Percentiles rank a stretch among this genome's conserved stretches.
These are phyloP conservation scores for Chaetomiaceae sp. DNA, from an alignment of 2,329 filamentous ascomycete species.

Conservation along the genomic window DNA sequence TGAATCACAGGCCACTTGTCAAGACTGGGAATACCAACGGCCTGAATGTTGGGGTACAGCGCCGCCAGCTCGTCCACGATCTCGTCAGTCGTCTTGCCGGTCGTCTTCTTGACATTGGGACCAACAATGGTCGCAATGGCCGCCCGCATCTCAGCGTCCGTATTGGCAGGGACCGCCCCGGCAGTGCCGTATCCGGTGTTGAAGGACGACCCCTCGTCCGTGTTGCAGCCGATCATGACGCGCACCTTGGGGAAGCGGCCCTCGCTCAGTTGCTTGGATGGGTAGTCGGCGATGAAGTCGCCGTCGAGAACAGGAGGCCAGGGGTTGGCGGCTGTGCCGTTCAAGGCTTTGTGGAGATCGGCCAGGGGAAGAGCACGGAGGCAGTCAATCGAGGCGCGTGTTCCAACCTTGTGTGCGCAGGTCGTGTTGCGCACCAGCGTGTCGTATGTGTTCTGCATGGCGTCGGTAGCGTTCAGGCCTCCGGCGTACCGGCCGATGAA, in stretches of 20 bases:
- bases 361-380: constrained; percentile 28
- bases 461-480: background rate
- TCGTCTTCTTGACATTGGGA: background rate
- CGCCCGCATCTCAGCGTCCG: background rate
- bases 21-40: background rate
- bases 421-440: constrained; percentile 28
- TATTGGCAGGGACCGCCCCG: background rate
- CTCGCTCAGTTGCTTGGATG: constrained; percentile 29
- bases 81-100: background rate
- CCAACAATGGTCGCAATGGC: background rate
- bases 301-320: constrained; percentile 32
- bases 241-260: constrained; percentile 36
- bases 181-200: background rate
- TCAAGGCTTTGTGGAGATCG: constrained; percentile 26
- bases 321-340: constrained; percentile 14
- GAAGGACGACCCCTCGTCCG: constrained; percentile 28
- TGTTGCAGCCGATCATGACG: constrained; percentile 35
- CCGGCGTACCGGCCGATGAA: constrained; percentile 20
- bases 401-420: constrained; percentile 24
- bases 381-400: constrained; percentile 24
- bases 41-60: constrained; percentile 5
- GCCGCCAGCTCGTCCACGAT: background rate
- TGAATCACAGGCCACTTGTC: constrained; percentile 7
- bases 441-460: constrained; percentile 22
- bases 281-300: constrained; percentile 34